phyloP scores from a whole-genome alignment of 1,284 basidiomycete genomes.

The Kalmanozyma brasiliensis region DNA sequence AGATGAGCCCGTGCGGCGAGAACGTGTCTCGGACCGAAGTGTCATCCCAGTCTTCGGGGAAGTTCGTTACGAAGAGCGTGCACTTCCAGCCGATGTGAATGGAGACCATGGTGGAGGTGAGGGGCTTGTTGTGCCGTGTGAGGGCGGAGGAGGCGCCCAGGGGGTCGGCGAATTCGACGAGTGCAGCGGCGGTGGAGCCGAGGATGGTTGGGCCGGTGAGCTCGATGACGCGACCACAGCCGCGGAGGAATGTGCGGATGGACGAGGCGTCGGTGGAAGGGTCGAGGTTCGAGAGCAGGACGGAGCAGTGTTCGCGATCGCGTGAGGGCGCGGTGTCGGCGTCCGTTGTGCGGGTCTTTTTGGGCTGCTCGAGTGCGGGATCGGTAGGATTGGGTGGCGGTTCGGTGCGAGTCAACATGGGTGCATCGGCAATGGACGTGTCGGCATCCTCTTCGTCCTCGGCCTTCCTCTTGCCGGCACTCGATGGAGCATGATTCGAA shows the following conservation, averaged over 20 bases:
- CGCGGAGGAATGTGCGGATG: slow-evolving; percentile 81
- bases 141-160: slow-evolving; percentile 78
- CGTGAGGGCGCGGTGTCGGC: slow-evolving; percentile 65
- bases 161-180: slow-evolving; percentile 68
- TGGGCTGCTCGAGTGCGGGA: slow-evolving; percentile 22
- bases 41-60: slow-evolving; percentile 87
- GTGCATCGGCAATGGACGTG: slow-evolving; percentile 20
- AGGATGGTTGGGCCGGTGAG: slow-evolving; percentile 51
- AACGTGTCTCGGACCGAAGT: slow-evolving; percentile 79
- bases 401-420: slow-evolving; percentile 13
- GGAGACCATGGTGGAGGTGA: slow-evolving; percentile 74
- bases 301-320: slow-evolving; percentile 93
- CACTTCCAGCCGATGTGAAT: slow-evolving; percentile 93
- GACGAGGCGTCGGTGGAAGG: slow-evolving; percentile 75
- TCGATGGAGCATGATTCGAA: background rate
- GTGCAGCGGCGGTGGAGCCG: slow-evolving; percentile 57
- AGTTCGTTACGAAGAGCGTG: slow-evolving; percentile 96
- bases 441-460: slow-evolving; percentile 22
- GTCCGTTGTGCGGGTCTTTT: slow-evolving; percentile 54
- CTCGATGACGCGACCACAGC: slow-evolving; percentile 69
- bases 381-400: background rate
- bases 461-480: slow-evolving; percentile 51
- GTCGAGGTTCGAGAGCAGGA: slow-evolving; percentile 83
- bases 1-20: slow-evolving; percentile 83
- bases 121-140: slow-evolving; percentile 89